Percentiles rank a stretch among this genome's conserved stretches.
Evolutionary conservation across 768 basidiomycete genomes (phyloP).

Genomic region (Fomitopsis serialis): DNA sequence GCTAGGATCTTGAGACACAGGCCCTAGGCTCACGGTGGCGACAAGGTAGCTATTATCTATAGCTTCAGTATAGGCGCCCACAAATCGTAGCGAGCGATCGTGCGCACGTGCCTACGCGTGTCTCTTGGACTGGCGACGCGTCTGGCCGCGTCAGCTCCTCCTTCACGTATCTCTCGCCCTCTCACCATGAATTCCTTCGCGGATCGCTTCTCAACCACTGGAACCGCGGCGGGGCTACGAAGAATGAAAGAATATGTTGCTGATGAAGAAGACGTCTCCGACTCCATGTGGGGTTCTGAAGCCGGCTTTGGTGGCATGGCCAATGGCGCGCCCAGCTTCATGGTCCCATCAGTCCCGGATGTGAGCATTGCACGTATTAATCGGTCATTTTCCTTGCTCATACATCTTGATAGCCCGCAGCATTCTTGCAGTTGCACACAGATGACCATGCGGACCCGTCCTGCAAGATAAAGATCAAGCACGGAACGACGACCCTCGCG

Average conservation of each 20-base stretch:
- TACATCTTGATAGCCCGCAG: conserved; percentile 57
- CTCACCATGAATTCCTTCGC: conserved; percentile 66
- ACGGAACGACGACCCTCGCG: conserved; percentile 96
- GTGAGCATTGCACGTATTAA: conserved; percentile 38
- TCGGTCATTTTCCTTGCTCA: neutral
- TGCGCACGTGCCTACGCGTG: neutral
- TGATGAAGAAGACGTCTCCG: conserved; percentile 61
- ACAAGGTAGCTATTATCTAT: too few relatives aligned
- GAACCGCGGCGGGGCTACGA: conserved; percentile 42
- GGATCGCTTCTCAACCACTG: conserved; percentile 58
- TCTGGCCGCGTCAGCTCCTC: conserved; percentile 8
- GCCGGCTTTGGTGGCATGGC: conserved; percentile 77
- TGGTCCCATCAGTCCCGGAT: conserved; percentile 68
- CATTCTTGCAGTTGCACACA: conserved; percentile 90
- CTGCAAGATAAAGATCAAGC: conserved; percentile 96
- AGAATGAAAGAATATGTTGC: conserved; percentile 42
- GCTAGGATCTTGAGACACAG: too few relatives aligned
- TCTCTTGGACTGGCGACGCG: conserved; percentile 2
- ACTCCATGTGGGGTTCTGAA: conserved; percentile 76
- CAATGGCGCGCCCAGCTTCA: conserved; percentile 68
- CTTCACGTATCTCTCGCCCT: conserved; percentile 9
- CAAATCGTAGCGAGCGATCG: too few relatives aligned
- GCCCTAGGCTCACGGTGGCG: too few relatives aligned
- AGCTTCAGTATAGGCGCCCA: too few relatives aligned
- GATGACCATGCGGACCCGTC: conserved; percentile 92